Evolutionary conservation across 306 rosid genomes (phyloP).

Genomic region (Prunus padus): DNA sequence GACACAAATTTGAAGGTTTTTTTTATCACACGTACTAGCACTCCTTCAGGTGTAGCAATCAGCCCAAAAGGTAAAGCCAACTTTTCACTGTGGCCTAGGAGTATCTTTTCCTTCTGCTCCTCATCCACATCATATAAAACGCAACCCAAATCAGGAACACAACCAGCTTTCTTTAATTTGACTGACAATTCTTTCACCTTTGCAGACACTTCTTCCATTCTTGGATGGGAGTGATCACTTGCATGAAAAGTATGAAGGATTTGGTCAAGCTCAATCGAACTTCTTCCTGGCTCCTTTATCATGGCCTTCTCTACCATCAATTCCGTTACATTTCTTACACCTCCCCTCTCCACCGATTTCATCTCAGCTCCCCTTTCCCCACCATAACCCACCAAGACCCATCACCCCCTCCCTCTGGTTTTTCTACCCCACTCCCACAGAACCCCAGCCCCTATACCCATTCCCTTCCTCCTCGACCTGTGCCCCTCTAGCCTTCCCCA

Average conservation of each 20-base stretch:
- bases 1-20: slow-evolving; percentile 81
- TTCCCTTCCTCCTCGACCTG: too few species aligned
- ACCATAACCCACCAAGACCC: too few species aligned
- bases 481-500: too few species aligned
- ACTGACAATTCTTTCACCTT: slow-evolving; percentile 64
- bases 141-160: slow-evolving; percentile 75
- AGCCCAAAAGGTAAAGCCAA: slow-evolving; percentile 76
- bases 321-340: slow-evolving; percentile 59
- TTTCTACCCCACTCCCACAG: too few species aligned
- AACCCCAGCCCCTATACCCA: too few species aligned
- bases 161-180: slow-evolving; percentile 68
- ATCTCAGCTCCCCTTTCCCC: too few species aligned
- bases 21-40: slow-evolving; percentile 65
- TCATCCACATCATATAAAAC: slow-evolving; percentile 83
- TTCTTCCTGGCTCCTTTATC: slow-evolving; percentile 77
- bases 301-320: slow-evolving; percentile 63
- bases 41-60: slow-evolving; percentile 52
- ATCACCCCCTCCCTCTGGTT: too few species aligned
- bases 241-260: slow-evolving; percentile 78
- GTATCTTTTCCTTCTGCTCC: slow-evolving; percentile 86
- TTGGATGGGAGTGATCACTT: slow-evolving; percentile 71
- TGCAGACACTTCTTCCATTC: slow-evolving; percentile 61
- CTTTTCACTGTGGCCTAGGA: slow-evolving; percentile 80
- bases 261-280: slow-evolving; percentile 81
- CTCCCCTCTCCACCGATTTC: slow-evolving; percentile 98